Percentiles rank a stretch among this genome's conserved stretches.
Evolutionary conservation across 2,329 filamentous ascomycete genomes (phyloP).

Genomic region (Colletotrichum sp.): DNA sequence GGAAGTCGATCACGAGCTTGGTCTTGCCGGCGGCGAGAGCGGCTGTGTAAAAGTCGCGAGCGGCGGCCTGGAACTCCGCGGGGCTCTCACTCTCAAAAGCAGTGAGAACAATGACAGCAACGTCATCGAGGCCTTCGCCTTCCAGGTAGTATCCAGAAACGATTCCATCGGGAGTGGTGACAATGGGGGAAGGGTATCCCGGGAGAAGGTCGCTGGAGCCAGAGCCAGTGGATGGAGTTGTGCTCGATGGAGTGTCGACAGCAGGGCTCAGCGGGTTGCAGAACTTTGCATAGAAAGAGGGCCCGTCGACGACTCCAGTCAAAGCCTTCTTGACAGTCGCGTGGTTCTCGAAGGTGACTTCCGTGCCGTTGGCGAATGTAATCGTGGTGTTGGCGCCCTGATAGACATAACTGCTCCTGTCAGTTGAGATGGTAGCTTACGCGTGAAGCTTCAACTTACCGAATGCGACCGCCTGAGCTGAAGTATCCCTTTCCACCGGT

Average conservation of each 20-base stretch:
- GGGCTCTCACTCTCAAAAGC: slow-evolving; percentile 29
- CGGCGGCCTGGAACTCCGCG: slow-evolving; percentile 38
- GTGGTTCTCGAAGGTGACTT: slow-evolving; percentile 30
- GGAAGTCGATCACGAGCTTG: slow-evolving; percentile 65
- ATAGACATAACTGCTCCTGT: slow-evolving; percentile 22
- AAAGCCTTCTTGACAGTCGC: slow-evolving; percentile 33
- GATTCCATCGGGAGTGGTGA: slow-evolving; percentile 27
- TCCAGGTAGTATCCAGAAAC: slow-evolving; percentile 38
- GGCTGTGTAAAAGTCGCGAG: slow-evolving; percentile 35
- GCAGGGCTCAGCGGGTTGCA: slow-evolving; percentile 26
- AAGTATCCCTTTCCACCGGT: slow-evolving; percentile 32
- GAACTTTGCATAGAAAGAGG: slow-evolving; percentile 37
- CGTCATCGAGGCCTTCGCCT: slow-evolving; percentile 35
- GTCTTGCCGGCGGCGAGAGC: slow-evolving; percentile 54
- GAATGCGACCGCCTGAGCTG: slow-evolving; percentile 30
- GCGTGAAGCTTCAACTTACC: background rate
- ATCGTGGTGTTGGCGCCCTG: slow-evolving; percentile 37
- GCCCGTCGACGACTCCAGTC: slow-evolving; percentile 33
- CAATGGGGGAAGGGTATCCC: slow-evolving; percentile 32
- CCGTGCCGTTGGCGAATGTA: slow-evolving; percentile 41
- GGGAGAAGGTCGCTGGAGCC: background rate
- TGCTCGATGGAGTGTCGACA: background rate
- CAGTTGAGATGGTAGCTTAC: background rate
- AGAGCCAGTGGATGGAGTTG: background rate
- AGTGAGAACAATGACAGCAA: slow-evolving; percentile 33